phyloP scores from a whole-genome alignment of 257 asterid genomes.

The Jacaranda copaia region DNA sequence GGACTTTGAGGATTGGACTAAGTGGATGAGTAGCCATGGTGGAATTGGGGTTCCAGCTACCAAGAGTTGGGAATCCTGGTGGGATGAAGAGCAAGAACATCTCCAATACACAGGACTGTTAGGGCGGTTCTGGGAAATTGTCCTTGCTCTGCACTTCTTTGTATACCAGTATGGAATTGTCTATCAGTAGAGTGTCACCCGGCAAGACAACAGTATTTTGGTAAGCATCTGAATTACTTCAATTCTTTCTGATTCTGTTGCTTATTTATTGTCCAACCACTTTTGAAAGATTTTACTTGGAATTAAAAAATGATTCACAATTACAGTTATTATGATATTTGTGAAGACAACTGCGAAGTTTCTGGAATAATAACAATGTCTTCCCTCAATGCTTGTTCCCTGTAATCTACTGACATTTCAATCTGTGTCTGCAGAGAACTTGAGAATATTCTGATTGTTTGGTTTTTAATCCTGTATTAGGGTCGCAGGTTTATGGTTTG shows the following conservation, averaged over 20 bases:
- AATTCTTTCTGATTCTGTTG: neutral
- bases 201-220: slow-evolving; percentile 56
- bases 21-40: slow-evolving; percentile 72
- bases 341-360: neutral
- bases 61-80: slow-evolving; percentile 96
- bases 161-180: slow-evolving; percentile 82
- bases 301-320: neutral
- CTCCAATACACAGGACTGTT: slow-evolving; percentile 62
- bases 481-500: slow-evolving; percentile 74
- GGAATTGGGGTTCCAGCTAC: slow-evolving; percentile 82
- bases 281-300: too few species aligned
- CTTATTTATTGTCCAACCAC: too few species aligned
- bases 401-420: neutral
- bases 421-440: neutral
- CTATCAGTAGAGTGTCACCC: slow-evolving; percentile 71
- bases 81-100: slow-evolving; percentile 88
- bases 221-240: slow-evolving; percentile 46
- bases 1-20: slow-evolving; percentile 82
- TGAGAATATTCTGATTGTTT: too few species aligned
- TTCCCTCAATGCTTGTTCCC: neutral
- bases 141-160: slow-evolving; percentile 74
- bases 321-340: neutral
- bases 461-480: slow-evolving; percentile 20
- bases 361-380: neutral
- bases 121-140: slow-evolving; percentile 68